These are phyloP conservation scores for Sarcocystis neurona DNA, from an alignment of 169 alveolate genomes.

Conservation along the genomic window DNA sequence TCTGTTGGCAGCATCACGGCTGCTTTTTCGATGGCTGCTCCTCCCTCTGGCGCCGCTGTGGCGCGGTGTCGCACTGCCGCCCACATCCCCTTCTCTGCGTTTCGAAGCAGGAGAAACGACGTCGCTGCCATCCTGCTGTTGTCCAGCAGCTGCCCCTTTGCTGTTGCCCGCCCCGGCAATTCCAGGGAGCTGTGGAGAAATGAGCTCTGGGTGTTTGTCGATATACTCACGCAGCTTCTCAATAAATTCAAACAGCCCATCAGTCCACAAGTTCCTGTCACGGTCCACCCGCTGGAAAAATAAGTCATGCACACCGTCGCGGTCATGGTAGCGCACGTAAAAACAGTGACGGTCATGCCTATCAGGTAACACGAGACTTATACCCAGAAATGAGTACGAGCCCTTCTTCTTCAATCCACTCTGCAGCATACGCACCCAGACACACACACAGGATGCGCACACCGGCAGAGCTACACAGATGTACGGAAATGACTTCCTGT, in stretches of 20 bases:
- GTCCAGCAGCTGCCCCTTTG: neutral
- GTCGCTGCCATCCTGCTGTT: neutral
- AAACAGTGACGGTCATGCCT: constrained; percentile 69
- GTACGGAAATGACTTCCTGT: no score
- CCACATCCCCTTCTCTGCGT: neutral
- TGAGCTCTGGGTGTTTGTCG: constrained; percentile 46
- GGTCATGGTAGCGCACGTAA: constrained; percentile 78
- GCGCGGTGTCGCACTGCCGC: neutral
- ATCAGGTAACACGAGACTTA: constrained; percentile 79
- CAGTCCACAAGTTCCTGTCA: constrained; percentile 82
- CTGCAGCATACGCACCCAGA: constrained; percentile 33
- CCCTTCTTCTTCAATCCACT: constrained; percentile 72
- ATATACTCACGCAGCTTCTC: constrained; percentile 50
- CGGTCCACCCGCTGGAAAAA: constrained; percentile 77
- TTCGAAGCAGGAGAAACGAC: no score
- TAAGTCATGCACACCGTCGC: constrained; percentile 73
- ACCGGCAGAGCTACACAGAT: neutral
- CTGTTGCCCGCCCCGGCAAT: neutral
- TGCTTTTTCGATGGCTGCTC: neutral
- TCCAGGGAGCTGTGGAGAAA: no score
- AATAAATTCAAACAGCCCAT: constrained; percentile 80
- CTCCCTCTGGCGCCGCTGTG: neutral
- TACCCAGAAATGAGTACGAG: constrained; percentile 74
- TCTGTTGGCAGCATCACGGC: neutral
- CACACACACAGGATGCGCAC: neutral